Percentiles rank a stretch among this genome's conserved stretches.
Evolutionary conservation across 2,329 filamentous ascomycete genomes (phyloP).

Genomic region (Cladosporium austrohemisphaericum): DNA sequence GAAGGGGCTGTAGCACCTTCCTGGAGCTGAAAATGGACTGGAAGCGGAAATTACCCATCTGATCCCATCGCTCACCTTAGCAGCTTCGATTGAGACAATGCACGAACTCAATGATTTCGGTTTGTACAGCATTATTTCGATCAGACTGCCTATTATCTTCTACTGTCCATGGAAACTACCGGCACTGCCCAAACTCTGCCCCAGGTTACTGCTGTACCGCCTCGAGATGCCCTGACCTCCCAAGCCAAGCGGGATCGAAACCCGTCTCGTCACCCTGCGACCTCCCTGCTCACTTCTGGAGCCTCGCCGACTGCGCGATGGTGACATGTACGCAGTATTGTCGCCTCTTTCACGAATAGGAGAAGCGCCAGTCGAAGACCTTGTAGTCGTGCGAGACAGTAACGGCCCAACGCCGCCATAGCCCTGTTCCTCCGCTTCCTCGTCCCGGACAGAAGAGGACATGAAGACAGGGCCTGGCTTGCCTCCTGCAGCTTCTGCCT

Average conservation of each 20-base stretch:
- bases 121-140: no score
- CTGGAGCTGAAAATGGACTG: no score
- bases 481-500: conserved; percentile 23
- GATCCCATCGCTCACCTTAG: no score
- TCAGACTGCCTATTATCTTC: background rate
- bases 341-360: conserved; percentile 22
- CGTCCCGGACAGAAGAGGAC: conserved; percentile 2
- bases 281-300: conserved; percentile 22
- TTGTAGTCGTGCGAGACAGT: conserved; percentile 33
- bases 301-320: conserved; percentile 22
- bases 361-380: conserved; percentile 24
- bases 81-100: no score
- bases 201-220: conserved; percentile 45
- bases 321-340: conserved; percentile 15
- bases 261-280: conserved; percentile 33
- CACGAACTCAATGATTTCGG: no score
- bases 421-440: conserved; percentile 34
- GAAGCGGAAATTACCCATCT: no score
- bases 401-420: conserved; percentile 37
- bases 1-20: no score
- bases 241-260: conserved; percentile 46
- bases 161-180: conserved; percentile 24
- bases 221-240: conserved; percentile 40
- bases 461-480: conserved; percentile 18
- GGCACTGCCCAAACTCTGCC: conserved; percentile 34